Conservation (phyloP, 73 alveolate species). For the Effrenium voratum region DNA sequence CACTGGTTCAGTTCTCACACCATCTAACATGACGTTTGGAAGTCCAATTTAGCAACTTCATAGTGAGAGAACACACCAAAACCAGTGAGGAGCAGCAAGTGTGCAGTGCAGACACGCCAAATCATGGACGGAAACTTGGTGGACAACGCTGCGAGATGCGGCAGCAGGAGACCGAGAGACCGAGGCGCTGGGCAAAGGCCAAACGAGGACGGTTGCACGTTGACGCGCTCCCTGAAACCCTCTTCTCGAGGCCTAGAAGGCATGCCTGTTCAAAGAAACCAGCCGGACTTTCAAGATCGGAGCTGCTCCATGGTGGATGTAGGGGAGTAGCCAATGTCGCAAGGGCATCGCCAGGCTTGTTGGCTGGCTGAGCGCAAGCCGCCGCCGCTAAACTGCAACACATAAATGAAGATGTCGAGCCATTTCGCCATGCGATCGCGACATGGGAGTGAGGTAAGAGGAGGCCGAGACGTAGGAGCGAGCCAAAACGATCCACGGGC, state of each 20-base stretch:
- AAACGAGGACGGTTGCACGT: background rate
- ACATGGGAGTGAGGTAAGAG: too few species aligned
- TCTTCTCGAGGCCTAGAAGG: slow-evolving; percentile 2
- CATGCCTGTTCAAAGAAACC: slow-evolving; percentile 12
- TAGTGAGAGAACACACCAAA: background rate
- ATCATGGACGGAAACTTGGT: background rate
- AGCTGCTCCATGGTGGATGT: background rate
- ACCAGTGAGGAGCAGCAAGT: background rate
- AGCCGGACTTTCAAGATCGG: background rate
- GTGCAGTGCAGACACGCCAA: background rate
- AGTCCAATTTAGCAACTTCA: background rate
- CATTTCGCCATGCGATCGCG: too few species aligned
- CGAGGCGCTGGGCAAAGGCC: too few species aligned
- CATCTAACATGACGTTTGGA: background rate
- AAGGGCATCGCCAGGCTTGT: too few species aligned
- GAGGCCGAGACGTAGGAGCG: too few species aligned
- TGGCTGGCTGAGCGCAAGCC: too few species aligned
- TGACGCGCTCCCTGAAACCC: slow-evolving; percentile 19
- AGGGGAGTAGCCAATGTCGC: background rate
- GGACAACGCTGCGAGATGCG: background rate
- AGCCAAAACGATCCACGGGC: too few species aligned
- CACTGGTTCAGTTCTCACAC: background rate
- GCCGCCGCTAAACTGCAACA: too few species aligned
- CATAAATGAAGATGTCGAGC: too few species aligned
- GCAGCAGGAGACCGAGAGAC: too few species aligned